phyloP scores from a whole-genome alignment of 1,139 yeast genomes.

The Geotrichum restrictum region DNA sequence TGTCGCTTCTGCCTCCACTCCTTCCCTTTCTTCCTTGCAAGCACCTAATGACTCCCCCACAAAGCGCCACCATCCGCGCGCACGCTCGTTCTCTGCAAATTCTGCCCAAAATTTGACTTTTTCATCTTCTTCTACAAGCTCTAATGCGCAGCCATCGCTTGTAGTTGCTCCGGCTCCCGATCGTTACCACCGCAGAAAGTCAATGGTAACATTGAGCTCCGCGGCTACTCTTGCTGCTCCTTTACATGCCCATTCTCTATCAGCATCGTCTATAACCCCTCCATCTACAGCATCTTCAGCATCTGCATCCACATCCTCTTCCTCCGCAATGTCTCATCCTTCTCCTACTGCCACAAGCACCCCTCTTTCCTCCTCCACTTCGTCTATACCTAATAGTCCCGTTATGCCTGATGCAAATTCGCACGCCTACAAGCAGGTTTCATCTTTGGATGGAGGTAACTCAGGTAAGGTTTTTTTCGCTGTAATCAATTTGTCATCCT shows the following conservation, averaged over 20 bases:
- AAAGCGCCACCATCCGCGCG: conserved; percentile 9
- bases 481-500: conserved; percentile 3
- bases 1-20: conserved; percentile 12
- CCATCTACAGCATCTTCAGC: conserved; percentile 16
- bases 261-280: conserved; percentile 21
- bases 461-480: not conserved
- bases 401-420: conserved; percentile 11
- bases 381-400: conserved; percentile 16
- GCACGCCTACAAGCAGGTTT: conserved; percentile 3
- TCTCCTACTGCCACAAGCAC: conserved; percentile 17
- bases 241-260: conserved; percentile 1
- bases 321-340: conserved; percentile 17
- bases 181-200: conserved; percentile 34
- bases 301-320: conserved; percentile 21
- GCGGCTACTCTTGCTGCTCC: conserved; percentile 14
- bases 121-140: conserved; percentile 1
- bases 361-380: conserved; percentile 17
- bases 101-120: not conserved
- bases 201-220: conserved; percentile 21
- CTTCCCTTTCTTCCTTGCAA: conserved; percentile 14
- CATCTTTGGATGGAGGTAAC: conserved; percentile 14
- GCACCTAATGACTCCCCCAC: not conserved
- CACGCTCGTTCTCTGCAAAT: conserved; percentile 16
- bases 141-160: conserved; percentile 17
- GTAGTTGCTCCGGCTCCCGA: conserved; percentile 28